phyloP scores from a whole-genome alignment of 257 asterid genomes.

The Coffea canephora region DNA sequence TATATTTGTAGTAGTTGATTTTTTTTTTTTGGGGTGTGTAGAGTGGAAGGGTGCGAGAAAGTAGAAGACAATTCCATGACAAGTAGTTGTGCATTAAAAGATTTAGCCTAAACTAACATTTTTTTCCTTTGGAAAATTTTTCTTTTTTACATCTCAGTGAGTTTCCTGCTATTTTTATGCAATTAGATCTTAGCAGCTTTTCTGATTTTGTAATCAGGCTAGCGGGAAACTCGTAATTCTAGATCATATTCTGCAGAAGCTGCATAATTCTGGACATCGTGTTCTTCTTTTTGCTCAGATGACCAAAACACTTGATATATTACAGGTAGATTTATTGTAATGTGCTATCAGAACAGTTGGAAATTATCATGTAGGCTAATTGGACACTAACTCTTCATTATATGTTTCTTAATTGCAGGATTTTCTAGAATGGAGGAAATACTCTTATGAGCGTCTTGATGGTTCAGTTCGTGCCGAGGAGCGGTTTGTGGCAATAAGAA shows the following conservation, averaged over 20 bases:
- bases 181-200: conserved; percentile 9
- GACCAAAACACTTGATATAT: conserved; percentile 90
- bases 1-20: neutral
- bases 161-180: neutral
- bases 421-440: conserved; percentile 75
- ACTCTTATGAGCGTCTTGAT: conserved; percentile 93
- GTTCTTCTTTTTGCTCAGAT: conserved; percentile 91
- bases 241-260: conserved; percentile 72
- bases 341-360: neutral
- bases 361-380: neutral
- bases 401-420: conserved; percentile 47
- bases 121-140: neutral
- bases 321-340: conserved; percentile 58
- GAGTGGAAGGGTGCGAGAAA: neutral
- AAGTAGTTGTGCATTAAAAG: neutral
- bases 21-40: neutral
- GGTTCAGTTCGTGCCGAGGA: conserved; percentile 97
- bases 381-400: conserved; percentile 7
- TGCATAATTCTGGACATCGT: conserved; percentile 67
- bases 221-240: conserved; percentile 83
- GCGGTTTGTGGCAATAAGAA: conserved; percentile 93
- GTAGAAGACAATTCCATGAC: neutral
- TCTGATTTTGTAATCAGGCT: conserved; percentile 48
- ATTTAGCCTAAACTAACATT: neutral
- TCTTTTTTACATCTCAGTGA: neutral